Evolutionary conservation across 495 filamentous ascomycete species (phyloP), one percentile per base, ranked within the genome.

Genomic region (Aspergillus haitiensis): DNA sequence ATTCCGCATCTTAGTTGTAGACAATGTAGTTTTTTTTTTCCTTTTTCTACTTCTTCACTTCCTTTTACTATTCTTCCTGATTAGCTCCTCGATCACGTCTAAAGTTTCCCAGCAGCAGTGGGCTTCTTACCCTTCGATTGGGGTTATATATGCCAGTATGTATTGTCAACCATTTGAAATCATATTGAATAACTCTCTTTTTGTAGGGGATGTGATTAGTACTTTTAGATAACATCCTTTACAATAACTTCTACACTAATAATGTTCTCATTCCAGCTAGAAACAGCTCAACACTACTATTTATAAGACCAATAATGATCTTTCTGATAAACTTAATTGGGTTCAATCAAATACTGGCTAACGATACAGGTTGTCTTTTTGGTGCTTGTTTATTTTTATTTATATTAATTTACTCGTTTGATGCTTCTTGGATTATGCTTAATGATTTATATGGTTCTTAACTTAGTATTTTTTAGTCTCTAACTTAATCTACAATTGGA

Each of bases 391-490:
- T 86, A 84, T 87, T 39, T 74, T 91, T 32, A 66, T 74, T 21
- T 78, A 81, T 56, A 89, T 87, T 37, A 88, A 92, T 56, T 64
- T 75, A 13, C 71, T 90, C 6, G 88, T 89, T 12, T 75, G 89
- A 59, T 75, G 86, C 11, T 78, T 75, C 56, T 27, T 72, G 75
- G 4, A 81, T 86, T 58, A 81, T 86, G 27, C 57, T 79, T 1
- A 89, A 89, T 52, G 86, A 81, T 15, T 49, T 73, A n/a, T 62
- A 90, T 91, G 86, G 84, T 89, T 57, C 49, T 87, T 3, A 88
- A n/a, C n/a, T n/a, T n/a, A n/a, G n/a, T n/a, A n/a, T n/a, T n/a
- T n/a, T n/a, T n/a, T n/a, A n/a, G n/a, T n/a, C n/a, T 18, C 63
- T 76, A 10, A 82, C 82, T 1, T 87, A 91, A 66, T 85, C 90